These are phyloP conservation scores for Torulaspora globosa DNA, from an alignment of 1,139 yeast species.

Conservation along the genomic window DNA sequence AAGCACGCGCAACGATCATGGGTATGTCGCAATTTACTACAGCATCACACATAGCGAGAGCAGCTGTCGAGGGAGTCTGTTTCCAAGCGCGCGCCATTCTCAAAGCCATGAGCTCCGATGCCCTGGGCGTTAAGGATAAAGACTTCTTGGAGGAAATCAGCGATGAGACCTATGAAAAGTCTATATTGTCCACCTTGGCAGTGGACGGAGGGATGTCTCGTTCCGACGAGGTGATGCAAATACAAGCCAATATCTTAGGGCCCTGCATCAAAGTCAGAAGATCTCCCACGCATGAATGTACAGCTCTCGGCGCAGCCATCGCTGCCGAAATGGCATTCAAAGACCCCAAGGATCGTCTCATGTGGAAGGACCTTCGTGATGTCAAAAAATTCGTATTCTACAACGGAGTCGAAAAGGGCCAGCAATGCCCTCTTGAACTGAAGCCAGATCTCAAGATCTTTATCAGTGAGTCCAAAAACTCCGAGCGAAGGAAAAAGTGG, in stretches of 20 bases:
- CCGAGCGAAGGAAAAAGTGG: conserved; percentile 63
- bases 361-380: conserved; percentile 77
- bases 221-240: conserved; percentile 88
- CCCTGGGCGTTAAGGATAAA: conserved; percentile 40
- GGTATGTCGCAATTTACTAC: conserved; percentile 90
- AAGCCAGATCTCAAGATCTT: conserved; percentile 39
- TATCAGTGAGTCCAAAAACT: conserved; percentile 55
- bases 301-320: conserved; percentile 94
- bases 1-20: conserved; percentile 87
- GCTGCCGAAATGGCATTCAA: conserved; percentile 81
- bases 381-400: conserved; percentile 40
- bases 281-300: conserved; percentile 82
- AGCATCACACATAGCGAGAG: conserved; percentile 85
- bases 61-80: conserved; percentile 93
- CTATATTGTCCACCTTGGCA: conserved; percentile 55
- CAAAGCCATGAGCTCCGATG: conserved; percentile 85
- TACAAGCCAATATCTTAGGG: conserved; percentile 86
- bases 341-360: conserved; percentile 50
- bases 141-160: conserved; percentile 42
- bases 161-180: conserved; percentile 38
- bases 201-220: conserved; percentile 97
- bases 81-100: conserved; percentile 89
- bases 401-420: conserved; percentile 35
- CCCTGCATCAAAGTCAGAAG: conserved; percentile 80
- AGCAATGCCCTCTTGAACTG: conserved; percentile 16